Base-by-base conservation (phyloP, 495 filamentous ascomycete genomes). In the Xylaria scruposa region DNA sequence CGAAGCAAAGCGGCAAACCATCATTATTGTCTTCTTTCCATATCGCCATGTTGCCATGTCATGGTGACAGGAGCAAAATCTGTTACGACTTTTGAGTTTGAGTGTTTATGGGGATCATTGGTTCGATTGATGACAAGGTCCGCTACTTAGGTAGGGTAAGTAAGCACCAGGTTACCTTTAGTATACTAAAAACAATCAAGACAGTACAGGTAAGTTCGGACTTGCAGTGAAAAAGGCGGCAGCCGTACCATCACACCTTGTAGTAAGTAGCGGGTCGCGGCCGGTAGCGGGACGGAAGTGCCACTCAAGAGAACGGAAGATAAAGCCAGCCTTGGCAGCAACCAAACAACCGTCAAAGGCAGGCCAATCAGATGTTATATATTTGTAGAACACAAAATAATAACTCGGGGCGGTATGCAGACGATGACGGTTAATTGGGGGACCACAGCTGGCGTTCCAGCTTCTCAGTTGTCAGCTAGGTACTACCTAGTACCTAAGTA, bases 1-100 rank as follows among this genome's bases (percentile, higher is more conserved):
- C 77, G 77, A 79, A 76, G 73, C 74, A 79, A 79, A 78, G 74
- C 77, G 77, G 54, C 24, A 72, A 69, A 17, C 53, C 51, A 19
- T 60, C n/a, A 15, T 15, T 26, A 31, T 40, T 42, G 44, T 31
- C 36, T n/a, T 67, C 4, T 36, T n/a, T 24, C 21, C 33, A 33
- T 31, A 21, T 60, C 56, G 56, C 17, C 26, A 33, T 31, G 24
- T 47, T 26, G 24, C 33, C 21, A 47, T 54, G 65, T 67, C 46
- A 53, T 38, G 63, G 29, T 67, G 46, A 38, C 29, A 53, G 63
- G 47, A 53, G 46, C 46, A 51, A 51, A 38, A 24, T 29, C 42
- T 51, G 44, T 51, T 51, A 21, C 36, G 47, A 9, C 15, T 56
- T 56, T 67, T 42, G 49, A 56, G 63, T 67, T 67, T 67, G 47